phyloP scores from a whole-genome alignment of 768 basidiomycete genomes.

The Rhodocollybia butyracea region DNA sequence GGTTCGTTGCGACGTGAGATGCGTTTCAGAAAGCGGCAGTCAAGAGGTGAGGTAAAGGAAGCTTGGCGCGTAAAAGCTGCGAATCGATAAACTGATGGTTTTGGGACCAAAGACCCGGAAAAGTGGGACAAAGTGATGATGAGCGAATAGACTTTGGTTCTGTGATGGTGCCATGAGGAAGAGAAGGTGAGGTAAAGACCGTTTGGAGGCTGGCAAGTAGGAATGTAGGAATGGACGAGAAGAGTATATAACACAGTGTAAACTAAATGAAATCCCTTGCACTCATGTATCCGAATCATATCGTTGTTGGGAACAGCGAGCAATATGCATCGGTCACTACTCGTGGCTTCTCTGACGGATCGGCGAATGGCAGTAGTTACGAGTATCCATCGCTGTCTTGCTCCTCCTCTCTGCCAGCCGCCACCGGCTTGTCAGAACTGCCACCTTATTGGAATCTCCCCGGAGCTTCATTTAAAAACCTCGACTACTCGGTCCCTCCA shows the following conservation, averaged over 20 bases:
- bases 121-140: not conserved
- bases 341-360: conserved; percentile 50
- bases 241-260: conserved; percentile 7
- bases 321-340: no score
- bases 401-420: conserved; percentile 30
- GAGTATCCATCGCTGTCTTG: conserved; percentile 34
- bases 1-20: not conserved
- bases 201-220: conserved; percentile 7
- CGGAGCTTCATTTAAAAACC: conserved; percentile 4
- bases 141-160: not conserved
- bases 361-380: conserved; percentile 38
- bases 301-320: no score
- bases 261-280: no score
- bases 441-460: conserved; percentile 22
- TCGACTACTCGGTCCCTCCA: not conserved
- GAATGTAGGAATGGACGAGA: not conserved
- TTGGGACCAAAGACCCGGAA: not conserved
- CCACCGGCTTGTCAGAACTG: conserved; percentile 43
- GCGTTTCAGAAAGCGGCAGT: conserved; percentile 1
- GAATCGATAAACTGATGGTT: not conserved
- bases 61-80: not conserved
- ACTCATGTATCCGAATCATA: no score
- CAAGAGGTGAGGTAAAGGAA: conserved; percentile 27
- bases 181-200: conserved; percentile 9
- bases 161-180: conserved; percentile 8